A percentile compares a stretch with the other conserved stretches of the same genome.
phyloP scores from a whole-genome alignment of 495 filamentous ascomycete species.

The Podospora appendiculata region DNA sequence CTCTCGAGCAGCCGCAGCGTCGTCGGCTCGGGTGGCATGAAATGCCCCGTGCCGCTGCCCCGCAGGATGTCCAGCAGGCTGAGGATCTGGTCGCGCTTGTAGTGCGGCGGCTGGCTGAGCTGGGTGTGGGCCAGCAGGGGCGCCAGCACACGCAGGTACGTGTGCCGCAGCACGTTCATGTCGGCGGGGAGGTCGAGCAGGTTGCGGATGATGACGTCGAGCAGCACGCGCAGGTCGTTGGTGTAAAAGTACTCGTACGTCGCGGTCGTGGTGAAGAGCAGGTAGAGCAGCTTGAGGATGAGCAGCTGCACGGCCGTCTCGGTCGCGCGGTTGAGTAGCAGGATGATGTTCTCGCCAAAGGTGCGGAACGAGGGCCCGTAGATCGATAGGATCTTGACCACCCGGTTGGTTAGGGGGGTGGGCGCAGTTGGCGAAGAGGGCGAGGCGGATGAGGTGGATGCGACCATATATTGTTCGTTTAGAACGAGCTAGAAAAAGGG shows the following conservation, averaged over 20 bases:
- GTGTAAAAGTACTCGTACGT: slow-evolving; percentile 98
- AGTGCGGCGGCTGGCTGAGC: slow-evolving; percentile 72
- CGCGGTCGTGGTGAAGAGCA: slow-evolving; percentile 82
- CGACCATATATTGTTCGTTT: slow-evolving; percentile 97
- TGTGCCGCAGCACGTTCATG: slow-evolving; percentile 74
- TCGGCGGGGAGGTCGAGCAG: slow-evolving; percentile 85
- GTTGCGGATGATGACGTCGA: slow-evolving; percentile 95
- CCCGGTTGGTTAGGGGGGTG: slow-evolving; percentile 66
- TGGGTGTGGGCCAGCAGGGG: slow-evolving; percentile 88
- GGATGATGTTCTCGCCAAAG: slow-evolving; percentile 95
- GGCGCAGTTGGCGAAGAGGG: slow-evolving; percentile 23
- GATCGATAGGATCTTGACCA: slow-evolving; percentile 79
- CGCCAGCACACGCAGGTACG: slow-evolving; percentile 93
- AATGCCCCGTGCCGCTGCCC: slow-evolving; percentile 60
- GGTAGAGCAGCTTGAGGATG: slow-evolving; percentile 89
- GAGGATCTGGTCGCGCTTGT: slow-evolving; percentile 83
- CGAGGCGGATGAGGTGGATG: slow-evolving; percentile 46
- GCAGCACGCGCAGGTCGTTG: slow-evolving; percentile 87
- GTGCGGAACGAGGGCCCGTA: slow-evolving; percentile 79
- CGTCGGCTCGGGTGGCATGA: slow-evolving; percentile 84
- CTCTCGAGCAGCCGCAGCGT: slow-evolving; percentile 76
- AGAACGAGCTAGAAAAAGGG: slow-evolving; percentile 63
- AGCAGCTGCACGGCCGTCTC: slow-evolving; percentile 89
- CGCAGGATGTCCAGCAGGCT: slow-evolving; percentile 64
- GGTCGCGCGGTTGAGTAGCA: slow-evolving; percentile 91